A percentile compares a stretch with the other conserved stretches of the same genome.
These are phyloP conservation scores for Metrosideros polymorpha DNA, from an alignment of 441 rosid species.

Conservation along the genomic window DNA sequence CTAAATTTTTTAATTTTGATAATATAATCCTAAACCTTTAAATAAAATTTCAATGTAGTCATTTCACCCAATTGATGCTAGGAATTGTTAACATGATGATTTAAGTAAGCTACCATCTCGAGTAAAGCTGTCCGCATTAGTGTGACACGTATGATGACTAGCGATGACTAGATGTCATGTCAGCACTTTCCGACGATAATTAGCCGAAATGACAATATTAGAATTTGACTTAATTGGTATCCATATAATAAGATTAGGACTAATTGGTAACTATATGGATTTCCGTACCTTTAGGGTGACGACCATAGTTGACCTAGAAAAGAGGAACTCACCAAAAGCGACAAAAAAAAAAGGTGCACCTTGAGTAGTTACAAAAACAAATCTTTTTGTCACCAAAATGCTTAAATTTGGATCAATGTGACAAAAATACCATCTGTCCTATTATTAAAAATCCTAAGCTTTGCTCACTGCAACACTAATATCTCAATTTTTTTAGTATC, in stretches of 20 bases:
- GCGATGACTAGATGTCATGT: rapidly evolving
- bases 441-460: not conserved
- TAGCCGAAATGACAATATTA: too few species aligned
- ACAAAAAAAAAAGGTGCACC: not conserved
- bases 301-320: not conserved
- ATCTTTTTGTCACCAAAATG: not conserved
- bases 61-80: too few species aligned
- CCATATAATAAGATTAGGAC: too few species aligned
- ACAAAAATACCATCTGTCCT: not conserved
- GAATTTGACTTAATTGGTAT: too few species aligned
- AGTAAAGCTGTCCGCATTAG: too few species aligned
- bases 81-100: too few species aligned
- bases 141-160: too few species aligned
- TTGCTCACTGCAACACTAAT: not conserved
- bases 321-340: not conserved
- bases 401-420: not conserved
- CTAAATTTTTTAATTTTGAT: too few species aligned
- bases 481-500: not conserved
- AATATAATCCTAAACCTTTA: not conserved
- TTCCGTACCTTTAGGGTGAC: rapidly evolving
- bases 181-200: too few species aligned
- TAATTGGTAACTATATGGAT: too few species aligned
- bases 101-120: too few species aligned
- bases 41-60: not conserved
- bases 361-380: not conserved